These are phyloP conservation scores for Monosporascus sp. DNA, from an alignment of 2,329 filamentous ascomycete genomes.

Conservation along the genomic window DNA sequence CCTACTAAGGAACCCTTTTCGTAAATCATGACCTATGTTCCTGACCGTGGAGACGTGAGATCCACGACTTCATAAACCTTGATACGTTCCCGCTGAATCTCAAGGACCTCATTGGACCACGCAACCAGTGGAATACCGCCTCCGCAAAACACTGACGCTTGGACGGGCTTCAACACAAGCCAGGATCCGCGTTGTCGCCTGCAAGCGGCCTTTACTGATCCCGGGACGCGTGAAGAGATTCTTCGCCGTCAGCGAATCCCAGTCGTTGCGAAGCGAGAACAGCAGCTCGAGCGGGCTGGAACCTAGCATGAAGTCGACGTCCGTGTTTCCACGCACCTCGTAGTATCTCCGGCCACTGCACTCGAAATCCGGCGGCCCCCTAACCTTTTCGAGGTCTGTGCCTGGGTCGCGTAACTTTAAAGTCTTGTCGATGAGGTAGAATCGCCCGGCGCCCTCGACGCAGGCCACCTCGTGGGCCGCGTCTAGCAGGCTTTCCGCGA, in stretches of 20 bases:
- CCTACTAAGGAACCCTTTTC: no score
- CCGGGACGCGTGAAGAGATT: neutral
- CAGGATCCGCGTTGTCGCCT: neutral
- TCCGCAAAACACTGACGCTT: no score
- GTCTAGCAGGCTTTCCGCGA: neutral
- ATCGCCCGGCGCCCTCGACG: neutral
- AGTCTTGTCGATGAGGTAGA: neutral
- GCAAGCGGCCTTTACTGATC: neutral
- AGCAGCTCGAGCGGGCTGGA: neutral
- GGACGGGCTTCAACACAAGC: neutral
- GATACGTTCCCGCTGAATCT: no score
- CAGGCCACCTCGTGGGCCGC: neutral
- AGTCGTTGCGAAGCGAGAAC: neutral
- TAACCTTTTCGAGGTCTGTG: no score
- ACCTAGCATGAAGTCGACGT: neutral
- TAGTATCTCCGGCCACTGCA: neutral
- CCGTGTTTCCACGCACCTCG: neutral
- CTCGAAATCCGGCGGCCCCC: neutral
- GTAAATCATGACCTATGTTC: no score
- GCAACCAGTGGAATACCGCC: no score
- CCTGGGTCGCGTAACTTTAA: neutral
- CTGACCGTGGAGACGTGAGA: no score
- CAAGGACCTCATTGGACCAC: no score
- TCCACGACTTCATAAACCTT: no score
- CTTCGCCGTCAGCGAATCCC: neutral